Conservation (phyloP, 2,329 filamentous ascomycete genomes). For the Penicillium carneum region DNA sequence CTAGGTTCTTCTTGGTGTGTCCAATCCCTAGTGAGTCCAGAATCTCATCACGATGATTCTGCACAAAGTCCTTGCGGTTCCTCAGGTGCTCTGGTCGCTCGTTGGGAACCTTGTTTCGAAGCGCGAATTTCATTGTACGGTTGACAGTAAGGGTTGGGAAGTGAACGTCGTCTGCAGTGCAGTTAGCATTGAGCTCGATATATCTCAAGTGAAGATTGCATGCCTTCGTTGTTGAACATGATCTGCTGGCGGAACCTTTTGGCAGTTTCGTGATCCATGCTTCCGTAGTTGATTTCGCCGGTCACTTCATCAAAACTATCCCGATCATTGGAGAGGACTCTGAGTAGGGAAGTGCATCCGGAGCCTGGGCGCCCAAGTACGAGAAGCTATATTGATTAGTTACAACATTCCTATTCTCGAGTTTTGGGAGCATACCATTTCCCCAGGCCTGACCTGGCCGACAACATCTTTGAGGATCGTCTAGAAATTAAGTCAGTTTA, state of each 20-base stretch:
- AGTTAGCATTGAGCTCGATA: neutral
- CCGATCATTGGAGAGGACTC: slow-evolving; percentile 70
- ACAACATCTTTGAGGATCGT: slow-evolving; percentile 51
- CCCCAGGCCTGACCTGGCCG: slow-evolving; percentile 53
- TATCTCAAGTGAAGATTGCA: neutral
- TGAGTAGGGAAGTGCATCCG: slow-evolving; percentile 74
- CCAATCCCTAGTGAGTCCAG: slow-evolving; percentile 41
- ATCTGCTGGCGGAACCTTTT: slow-evolving; percentile 55
- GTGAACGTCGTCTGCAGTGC: slow-evolving; percentile 66
- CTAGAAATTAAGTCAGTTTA: slow-evolving; percentile 32
- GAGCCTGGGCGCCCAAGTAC: slow-evolving; percentile 72
- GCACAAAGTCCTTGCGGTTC: slow-evolving; percentile 41
- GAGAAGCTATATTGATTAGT: slow-evolving; percentile 57
- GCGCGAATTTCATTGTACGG: slow-evolving; percentile 75
- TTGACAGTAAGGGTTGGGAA: slow-evolving; percentile 78
- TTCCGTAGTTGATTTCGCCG: slow-evolving; percentile 62
- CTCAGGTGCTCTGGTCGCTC: slow-evolving; percentile 37
- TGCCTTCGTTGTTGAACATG: slow-evolving; percentile 74
- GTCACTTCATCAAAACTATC: slow-evolving; percentile 64
- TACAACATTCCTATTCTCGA: neutral
- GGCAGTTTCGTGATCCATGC: slow-evolving; percentile 57
- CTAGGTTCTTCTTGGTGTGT: slow-evolving; percentile 68
- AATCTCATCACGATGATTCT: slow-evolving; percentile 44
- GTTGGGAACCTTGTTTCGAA: slow-evolving; percentile 57
- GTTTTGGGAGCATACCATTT: slow-evolving; percentile 49